Conservation (phyloP, 805 yeast species). For the Candida morakotiae region DNA sequence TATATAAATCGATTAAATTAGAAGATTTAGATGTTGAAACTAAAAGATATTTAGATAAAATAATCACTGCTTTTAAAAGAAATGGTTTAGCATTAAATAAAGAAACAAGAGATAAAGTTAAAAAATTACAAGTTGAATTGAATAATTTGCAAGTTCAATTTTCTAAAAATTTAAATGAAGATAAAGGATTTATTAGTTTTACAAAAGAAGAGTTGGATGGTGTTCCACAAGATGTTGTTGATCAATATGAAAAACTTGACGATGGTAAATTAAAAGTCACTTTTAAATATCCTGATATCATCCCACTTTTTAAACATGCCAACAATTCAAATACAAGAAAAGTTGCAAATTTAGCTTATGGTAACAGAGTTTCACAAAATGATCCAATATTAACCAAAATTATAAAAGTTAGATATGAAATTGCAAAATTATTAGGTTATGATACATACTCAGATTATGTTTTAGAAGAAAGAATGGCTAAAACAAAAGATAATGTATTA, state of each 20-base stretch:
- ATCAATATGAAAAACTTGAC: conserved; percentile 49
- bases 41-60: conserved; percentile 52
- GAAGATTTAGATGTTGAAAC: conserved; percentile 47
- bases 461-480: conserved; percentile 80
- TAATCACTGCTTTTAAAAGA: conserved; percentile 54
- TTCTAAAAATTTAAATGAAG: conserved; percentile 67
- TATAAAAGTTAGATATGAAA: conserved; percentile 54
- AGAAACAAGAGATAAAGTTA: conserved; percentile 52
- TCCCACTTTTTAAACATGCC: conserved; percentile 77
- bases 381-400: conserved; percentile 58
- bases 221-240: conserved; percentile 61
- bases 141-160: conserved; percentile 55
- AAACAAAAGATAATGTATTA: conserved; percentile 55
- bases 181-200: conserved; percentile 56
- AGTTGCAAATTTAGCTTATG: conserved; percentile 61
- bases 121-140: conserved; percentile 54
- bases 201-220: conserved; percentile 67
- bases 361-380: conserved; percentile 63
- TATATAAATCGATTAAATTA: conserved; percentile 35
- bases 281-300: conserved; percentile 74
- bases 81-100: conserved; percentile 63
- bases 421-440: conserved; percentile 66
- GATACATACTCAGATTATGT: conserved; percentile 64
- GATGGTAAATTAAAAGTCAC: conserved; percentile 55
- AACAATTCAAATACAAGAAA: conserved; percentile 60